Evolutionary conservation across 2,329 filamentous ascomycete species (phyloP), one percentile per base, ranked within the genome.

Genomic region (Leptosphaerulina australis): DNA sequence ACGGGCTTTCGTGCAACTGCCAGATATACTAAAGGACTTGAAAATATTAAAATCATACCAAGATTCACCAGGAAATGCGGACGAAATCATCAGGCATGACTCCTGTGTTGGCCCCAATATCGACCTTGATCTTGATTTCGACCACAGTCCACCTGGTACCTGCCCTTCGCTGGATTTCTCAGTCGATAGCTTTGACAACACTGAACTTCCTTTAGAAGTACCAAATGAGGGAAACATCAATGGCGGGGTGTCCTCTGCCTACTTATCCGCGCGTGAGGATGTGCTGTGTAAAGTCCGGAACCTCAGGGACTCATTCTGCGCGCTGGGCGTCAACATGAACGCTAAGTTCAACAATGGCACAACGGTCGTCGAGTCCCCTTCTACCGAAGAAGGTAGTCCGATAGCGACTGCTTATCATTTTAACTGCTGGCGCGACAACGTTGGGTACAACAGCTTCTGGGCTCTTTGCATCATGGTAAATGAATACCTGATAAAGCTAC

Each of bases 401-500:
- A 53, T 69, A 5, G 39, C 55, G 6, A 64, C 58, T 7, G 34
- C 55, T n/a, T 69, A 67, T 33, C 63, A 67, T 46, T 70, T 71
- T 45, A 58, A 51, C 18, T 61, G 60, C 29, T 66, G 62, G 63
- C 63, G 67, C 33, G 63, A 67, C 14, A 63, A 67, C 30, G 65
- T 66, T 11, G 64, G 60, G 9, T 70, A 69, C 49, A 68, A 60
- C 52, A 67, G 63, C 43, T 66, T 61, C 50, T 69, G 67, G 67
- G 62, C 68, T 3, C 52, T 70, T 4, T 50, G 66, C 21, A 69
- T 71, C 35, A 37, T 69, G 17, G 58, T 60, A 7, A 70, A 69
- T 44, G 67, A 66, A 53, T 43, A 65, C 30, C 40, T 69, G 11
- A 62, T 68, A 44, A 63, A 60, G 39, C 53, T 70, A 1, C 56